phyloP scores from a whole-genome alignment of 2,329 filamentous ascomycete species.

The Lasiodiplodia sp. region DNA sequence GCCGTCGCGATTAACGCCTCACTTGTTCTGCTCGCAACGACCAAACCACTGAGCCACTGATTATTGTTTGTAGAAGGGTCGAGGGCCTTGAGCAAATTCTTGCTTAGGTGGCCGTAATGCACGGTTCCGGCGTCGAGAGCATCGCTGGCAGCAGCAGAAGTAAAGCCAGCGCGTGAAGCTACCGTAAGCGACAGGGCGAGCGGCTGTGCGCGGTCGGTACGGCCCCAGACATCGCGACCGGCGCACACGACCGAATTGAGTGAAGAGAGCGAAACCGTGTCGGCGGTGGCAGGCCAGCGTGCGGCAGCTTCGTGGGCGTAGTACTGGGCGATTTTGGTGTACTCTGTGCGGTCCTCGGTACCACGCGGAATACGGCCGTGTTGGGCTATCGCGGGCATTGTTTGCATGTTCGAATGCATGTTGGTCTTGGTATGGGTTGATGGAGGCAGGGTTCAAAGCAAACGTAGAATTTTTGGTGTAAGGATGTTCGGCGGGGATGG shows the following conservation, averaged over 20 bases:
- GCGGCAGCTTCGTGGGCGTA: constrained; percentile 34
- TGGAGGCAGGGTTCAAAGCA: no score
- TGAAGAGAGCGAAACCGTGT: constrained; percentile 66
- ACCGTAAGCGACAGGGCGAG: constrained; percentile 67
- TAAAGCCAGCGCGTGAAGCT: constrained; percentile 63
- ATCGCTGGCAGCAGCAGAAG: constrained; percentile 65
- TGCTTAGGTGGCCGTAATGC: constrained; percentile 76
- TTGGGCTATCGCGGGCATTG: neutral
- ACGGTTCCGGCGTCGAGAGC: constrained; percentile 72
- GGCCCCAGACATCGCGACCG: constrained; percentile 74
- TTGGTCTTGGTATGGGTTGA: neutral
- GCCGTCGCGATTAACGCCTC: constrained; percentile 36
- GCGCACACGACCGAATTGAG: constrained; percentile 64
- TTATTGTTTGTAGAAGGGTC: constrained; percentile 31
- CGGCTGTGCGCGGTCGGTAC: constrained; percentile 66
- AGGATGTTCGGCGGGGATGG: neutral
- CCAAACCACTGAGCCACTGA: constrained; percentile 39
- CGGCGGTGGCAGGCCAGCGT: constrained; percentile 37
- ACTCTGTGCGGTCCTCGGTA: neutral
- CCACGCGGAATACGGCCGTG: constrained; percentile 14
- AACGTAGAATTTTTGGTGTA: neutral
- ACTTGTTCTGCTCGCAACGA: constrained; percentile 35
- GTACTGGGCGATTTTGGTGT: neutral
- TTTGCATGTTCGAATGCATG: neutral
- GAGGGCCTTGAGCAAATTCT: constrained; percentile 61